A percentile compares a stretch with the other conserved stretches of the same genome.
These are phyloP conservation scores for Colletotrichum sp. DNA, from an alignment of 2,329 filamentous ascomycete genomes.

Conservation along the genomic window DNA sequence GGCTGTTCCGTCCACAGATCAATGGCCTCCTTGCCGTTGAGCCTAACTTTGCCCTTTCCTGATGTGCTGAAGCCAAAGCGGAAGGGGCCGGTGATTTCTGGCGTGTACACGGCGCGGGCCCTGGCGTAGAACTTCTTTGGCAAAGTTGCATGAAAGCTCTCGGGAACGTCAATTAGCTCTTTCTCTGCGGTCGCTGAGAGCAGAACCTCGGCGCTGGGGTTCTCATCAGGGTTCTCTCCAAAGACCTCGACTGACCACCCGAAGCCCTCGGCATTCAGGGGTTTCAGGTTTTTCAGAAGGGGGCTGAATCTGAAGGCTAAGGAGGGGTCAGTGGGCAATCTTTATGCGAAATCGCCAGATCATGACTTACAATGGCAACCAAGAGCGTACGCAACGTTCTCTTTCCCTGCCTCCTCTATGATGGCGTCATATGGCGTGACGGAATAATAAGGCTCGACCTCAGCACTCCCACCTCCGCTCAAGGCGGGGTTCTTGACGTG, in stretches of 20 bases:
- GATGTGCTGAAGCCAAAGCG: constrained; percentile 18
- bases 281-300: neutral
- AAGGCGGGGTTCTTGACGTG: constrained; percentile 27
- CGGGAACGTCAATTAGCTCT: constrained; percentile 17
- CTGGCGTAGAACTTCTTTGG: constrained; percentile 19
- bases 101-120: constrained; percentile 6
- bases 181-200: constrained; percentile 8
- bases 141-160: constrained; percentile 14
- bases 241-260: constrained; percentile 20
- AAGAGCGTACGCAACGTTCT: constrained; percentile 54
- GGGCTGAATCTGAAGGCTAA: constrained; percentile 21
- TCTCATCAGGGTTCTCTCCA: constrained; percentile 9
- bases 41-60: constrained; percentile 28
- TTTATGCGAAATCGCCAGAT: neutral
- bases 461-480: constrained; percentile 67
- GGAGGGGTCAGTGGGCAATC: neutral
- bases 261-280: neutral
- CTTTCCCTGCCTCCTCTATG: constrained; percentile 35
- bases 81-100: constrained; percentile 1
- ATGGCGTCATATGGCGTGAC: constrained; percentile 77
- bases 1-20: constrained; percentile 25
- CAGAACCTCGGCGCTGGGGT: neutral
- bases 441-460: constrained; percentile 66
- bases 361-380: constrained; percentile 56
- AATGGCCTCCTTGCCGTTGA: constrained; percentile 28